Percentiles rank a stretch among this genome's conserved stretches.
Evolutionary conservation across 257 asterid genomes (phyloP).

Genomic region (Coffea canephora): DNA sequence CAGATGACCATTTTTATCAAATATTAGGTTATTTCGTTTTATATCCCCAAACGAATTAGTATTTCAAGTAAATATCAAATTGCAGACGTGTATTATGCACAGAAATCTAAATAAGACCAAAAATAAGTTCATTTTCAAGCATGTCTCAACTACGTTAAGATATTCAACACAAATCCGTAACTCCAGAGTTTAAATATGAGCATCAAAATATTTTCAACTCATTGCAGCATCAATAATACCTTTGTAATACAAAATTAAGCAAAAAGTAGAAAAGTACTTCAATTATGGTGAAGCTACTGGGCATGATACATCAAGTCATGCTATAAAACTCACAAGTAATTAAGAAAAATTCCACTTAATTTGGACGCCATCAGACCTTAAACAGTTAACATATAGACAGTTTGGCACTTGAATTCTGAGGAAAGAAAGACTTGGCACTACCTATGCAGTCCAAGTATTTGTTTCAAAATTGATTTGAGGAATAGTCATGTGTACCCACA

Average conservation of each 20-base stretch:
- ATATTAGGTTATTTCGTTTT: constrained; percentile 90
- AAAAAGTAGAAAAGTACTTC: background rate
- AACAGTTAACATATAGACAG: background rate
- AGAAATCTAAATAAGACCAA: too few relatives aligned
- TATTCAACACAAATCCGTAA: too few relatives aligned
- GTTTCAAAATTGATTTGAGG: background rate
- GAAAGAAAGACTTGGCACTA: background rate
- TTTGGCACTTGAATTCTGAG: background rate
- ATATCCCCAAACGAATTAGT: constrained; percentile 64
- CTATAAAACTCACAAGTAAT: background rate
- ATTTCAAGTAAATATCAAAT: constrained; percentile 1
- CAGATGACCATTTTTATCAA: constrained; percentile 87
- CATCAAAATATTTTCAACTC: constrained; percentile 1
- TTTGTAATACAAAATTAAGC: background rate
- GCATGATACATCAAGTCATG: background rate
- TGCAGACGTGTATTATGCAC: too few relatives aligned
- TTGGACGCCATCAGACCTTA: too few relatives aligned
- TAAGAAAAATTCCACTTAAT: background rate
- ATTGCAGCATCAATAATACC: background rate
- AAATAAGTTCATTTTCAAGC: too few relatives aligned
- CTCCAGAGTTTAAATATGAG: too few relatives aligned
- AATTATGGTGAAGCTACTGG: background rate
- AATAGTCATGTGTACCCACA: background rate
- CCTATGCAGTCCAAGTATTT: background rate
- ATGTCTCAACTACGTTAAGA: too few relatives aligned